phyloP scores from a whole-genome alignment of 2,329 filamentous ascomycete species.

The Plectosphaerella cucumerina region DNA sequence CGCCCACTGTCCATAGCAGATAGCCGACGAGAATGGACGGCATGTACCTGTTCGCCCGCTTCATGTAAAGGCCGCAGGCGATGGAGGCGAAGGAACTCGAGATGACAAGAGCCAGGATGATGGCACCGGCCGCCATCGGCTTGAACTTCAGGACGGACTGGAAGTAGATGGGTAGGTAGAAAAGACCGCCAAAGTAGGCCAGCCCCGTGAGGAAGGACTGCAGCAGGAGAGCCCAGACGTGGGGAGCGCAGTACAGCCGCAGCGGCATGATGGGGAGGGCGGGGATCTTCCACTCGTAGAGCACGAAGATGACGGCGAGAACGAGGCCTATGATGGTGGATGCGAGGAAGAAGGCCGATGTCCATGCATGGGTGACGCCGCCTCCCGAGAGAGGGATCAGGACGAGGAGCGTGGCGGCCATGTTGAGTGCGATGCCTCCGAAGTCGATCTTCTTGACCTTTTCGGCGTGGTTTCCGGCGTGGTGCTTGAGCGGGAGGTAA shows the following conservation, averaged over 20 bases:
- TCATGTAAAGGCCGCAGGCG: conserved; percentile 24
- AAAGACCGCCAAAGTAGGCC: conserved; percentile 23
- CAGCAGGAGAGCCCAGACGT: conserved; percentile 14
- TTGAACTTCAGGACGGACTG: conserved; percentile 23
- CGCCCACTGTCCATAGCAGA: conserved; percentile 28
- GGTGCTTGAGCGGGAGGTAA: conserved; percentile 19
- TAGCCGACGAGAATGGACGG: conserved; percentile 25
- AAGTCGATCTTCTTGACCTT: conserved; percentile 23
- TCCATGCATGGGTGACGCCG: conserved; percentile 20
- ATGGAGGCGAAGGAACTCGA: conserved; percentile 22
- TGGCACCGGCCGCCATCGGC: conserved; percentile 21
- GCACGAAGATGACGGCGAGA: conserved; percentile 16
- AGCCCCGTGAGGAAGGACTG: conserved; percentile 22
- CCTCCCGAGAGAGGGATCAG: conserved; percentile 22
- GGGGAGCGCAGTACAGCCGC: conserved; percentile 16
- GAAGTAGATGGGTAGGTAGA: conserved; percentile 25
- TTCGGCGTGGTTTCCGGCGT: conserved; percentile 16
- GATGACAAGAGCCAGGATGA: conserved; percentile 23
- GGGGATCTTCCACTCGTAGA: conserved; percentile 22
- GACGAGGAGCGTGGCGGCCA: conserved; percentile 18
- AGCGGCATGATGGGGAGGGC: conserved; percentile 22
- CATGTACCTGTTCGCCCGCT: conserved; percentile 22
- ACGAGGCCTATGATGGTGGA: conserved; percentile 15
- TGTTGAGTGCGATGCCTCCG: conserved; percentile 20
- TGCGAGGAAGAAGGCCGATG: conserved; percentile 18